Evolutionary conservation across 2,329 filamentous ascomycete species (phyloP), one percentile per base, ranked within the genome.

Genomic region (Aspergillus sp.): DNA sequence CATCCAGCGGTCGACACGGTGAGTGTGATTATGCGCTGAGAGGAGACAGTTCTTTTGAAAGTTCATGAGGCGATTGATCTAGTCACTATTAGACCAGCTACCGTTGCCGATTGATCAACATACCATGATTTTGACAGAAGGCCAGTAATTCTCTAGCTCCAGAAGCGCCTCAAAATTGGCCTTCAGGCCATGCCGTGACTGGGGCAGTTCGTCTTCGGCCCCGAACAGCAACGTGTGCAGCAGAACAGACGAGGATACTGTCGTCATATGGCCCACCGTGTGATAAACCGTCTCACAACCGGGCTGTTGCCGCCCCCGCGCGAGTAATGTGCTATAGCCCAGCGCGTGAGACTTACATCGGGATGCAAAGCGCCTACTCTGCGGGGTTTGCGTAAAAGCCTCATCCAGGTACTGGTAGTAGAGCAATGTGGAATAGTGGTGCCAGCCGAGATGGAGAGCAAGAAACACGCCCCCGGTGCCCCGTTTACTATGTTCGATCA

Each of bases 351-450:
- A 11, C 34, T 47, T 54, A 20, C 52, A 54, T 3, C 47, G 21
- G 3, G 43, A 16, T 2, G 42, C 17, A 32, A 52, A 42, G 5
- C 17, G 16, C 11, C 36, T n/a, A 5, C 16, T 31, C 13, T 38
- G 29, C 9, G 32, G 10, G 11, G 36, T 20, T 36, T 20, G 45
- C 47, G 55, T 29, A 55, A 55, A 49, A n/a, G 59, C 48, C 5
- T 47, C 48, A 29, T 73, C 71, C 2, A 75, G 64, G 46, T 67
- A 74, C 13, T 64, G 68, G 50, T 71, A 75, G 47, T 68, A 74
- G 10, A 75, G 63, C n/a, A 74, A 53, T 0, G 66, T 71, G 1
- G 66, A 58, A 51, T 74, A 75, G 52, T 75, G 69, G 43, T 74
- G 65, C 49, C 64, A 73, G 1, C 65, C 70, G 0, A 74, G 50